Evolutionary conservation across 2,329 filamentous ascomycete genomes (phyloP).

Genomic region (Purpureocillium lavendulum): DNA sequence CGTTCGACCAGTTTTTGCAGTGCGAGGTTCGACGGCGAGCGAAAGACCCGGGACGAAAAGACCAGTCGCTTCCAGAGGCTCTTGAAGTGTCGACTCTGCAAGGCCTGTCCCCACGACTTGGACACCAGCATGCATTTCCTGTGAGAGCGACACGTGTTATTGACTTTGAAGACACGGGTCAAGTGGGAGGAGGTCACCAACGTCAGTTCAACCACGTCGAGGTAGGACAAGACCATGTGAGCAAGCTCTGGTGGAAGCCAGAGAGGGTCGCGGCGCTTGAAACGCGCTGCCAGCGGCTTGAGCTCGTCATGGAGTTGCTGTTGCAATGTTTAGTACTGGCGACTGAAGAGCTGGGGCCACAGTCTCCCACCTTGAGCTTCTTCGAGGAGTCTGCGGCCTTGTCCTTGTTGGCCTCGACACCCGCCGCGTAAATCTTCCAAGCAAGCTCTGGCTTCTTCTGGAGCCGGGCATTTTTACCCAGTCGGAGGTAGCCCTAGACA

Average conservation of each 20-base stretch:
- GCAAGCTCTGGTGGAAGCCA: constrained; percentile 26
- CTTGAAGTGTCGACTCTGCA: constrained; percentile 18
- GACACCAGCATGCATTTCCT: constrained; percentile 24
- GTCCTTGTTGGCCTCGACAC: constrained; percentile 23
- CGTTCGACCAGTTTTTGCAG: constrained; percentile 21
- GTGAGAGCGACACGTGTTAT: constrained; percentile 1
- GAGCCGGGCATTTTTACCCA: constrained; percentile 29
- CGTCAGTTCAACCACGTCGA: constrained; percentile 24
- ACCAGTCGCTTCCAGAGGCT: constrained; percentile 22
- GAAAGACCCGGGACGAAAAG: constrained; percentile 11
- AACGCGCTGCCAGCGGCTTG: constrained; percentile 24
- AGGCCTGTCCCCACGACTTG: constrained; percentile 20
- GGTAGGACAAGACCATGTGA: constrained; percentile 23
- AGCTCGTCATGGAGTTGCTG: constrained; percentile 26
- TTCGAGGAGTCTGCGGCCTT: constrained; percentile 16
- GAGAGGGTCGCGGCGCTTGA: constrained; percentile 25
- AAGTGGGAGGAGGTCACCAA: constrained; percentile 8
- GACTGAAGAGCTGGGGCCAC: not conserved
- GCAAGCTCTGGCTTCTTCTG: constrained; percentile 28
- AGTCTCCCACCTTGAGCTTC: constrained; percentile 22
- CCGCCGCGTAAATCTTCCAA: constrained; percentile 30
- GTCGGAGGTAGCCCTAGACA: constrained; percentile 30
- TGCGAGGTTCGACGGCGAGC: constrained; percentile 5
- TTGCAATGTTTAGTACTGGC: not conserved
- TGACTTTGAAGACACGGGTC: not conserved